phyloP scores from a whole-genome alignment of 306 rosid genomes.

The Cucurbita moschata region DNA sequence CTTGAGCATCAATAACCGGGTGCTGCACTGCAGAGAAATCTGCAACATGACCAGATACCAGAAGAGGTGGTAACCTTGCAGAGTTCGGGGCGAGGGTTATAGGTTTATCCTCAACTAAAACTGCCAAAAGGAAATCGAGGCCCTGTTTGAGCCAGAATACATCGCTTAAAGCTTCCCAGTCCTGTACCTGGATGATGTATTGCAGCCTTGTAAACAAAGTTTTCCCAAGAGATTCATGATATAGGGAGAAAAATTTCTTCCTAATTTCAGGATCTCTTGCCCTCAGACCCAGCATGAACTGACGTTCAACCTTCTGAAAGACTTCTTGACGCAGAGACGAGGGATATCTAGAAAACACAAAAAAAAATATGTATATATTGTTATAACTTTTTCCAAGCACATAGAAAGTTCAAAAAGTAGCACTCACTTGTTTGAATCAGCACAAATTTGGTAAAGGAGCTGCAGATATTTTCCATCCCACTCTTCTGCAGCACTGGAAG shows the following conservation, averaged over 20 bases:
- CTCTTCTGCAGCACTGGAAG: constrained; percentile 48
- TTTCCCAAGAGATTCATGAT: constrained; percentile 78
- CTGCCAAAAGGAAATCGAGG: constrained; percentile 91
- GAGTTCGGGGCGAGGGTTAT: constrained; percentile 93
- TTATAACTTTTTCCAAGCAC: constrained; percentile 9
- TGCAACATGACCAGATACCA: constrained; percentile 41
- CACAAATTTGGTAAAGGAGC: constrained; percentile 77
- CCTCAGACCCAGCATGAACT: constrained; percentile 87
- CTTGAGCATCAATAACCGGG: constrained; percentile 56
- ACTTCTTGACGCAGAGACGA: constrained; percentile 67
- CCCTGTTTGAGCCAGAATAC: constrained; percentile 99
- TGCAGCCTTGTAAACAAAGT: constrained; percentile 75
- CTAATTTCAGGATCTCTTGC: constrained; percentile 87
- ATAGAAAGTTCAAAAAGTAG: constrained; percentile 1
- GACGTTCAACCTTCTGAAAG: constrained; percentile 85
- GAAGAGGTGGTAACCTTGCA: constrained; percentile 78
- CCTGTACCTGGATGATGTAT: constrained; percentile 75
- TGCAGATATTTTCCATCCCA: constrained; percentile 88
- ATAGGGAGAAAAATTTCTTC: constrained; percentile 70
- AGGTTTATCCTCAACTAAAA: constrained; percentile 86
- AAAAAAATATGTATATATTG: neutral
- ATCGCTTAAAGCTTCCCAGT: constrained; percentile 93
- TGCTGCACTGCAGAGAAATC: constrained; percentile 67
- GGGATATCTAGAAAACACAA: constrained; percentile 42
- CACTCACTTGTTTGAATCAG: constrained; percentile 78